phyloP scores from a whole-genome alignment of 495 filamentous ascomycete genomes.

The Penicillium nucicola region DNA sequence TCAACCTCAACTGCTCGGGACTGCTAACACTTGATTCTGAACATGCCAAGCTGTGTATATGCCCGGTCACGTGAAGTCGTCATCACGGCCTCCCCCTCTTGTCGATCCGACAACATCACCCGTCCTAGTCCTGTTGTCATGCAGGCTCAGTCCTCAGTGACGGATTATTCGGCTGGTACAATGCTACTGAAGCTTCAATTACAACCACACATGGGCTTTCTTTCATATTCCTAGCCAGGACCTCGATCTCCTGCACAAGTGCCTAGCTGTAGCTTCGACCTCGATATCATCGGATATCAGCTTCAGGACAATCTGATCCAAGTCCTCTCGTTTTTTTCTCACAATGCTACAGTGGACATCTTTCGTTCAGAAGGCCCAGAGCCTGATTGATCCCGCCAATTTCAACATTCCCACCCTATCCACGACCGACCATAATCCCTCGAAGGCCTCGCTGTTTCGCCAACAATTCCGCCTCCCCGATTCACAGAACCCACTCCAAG shows the following conservation, averaged over 20 bases:
- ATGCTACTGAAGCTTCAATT: conserved; percentile 27
- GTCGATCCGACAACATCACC: conserved; percentile 22
- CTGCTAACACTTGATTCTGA: background rate
- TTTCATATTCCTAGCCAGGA: conserved; percentile 18
- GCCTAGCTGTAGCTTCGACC: conserved; percentile 28
- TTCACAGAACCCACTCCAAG: conserved; percentile 84
- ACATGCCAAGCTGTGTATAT: conserved; percentile 5
- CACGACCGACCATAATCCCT: conserved; percentile 71
- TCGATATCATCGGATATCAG: conserved; percentile 20
- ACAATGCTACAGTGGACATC: conserved; percentile 76
- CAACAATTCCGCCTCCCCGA: conserved; percentile 94
- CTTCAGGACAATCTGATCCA: background rate
- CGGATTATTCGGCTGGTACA: conserved; percentile 26
- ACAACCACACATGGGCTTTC: conserved; percentile 21
- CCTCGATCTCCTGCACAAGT: conserved; percentile 15
- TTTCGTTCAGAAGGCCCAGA: conserved; percentile 92
- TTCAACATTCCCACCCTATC: conserved; percentile 59
- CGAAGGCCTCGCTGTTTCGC: conserved; percentile 90
- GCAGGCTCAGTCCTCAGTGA: conserved; percentile 17
- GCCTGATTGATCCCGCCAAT: conserved; percentile 83
- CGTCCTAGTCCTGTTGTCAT: conserved; percentile 15
- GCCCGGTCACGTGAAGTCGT: conserved; percentile 10
- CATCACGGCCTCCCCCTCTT: conserved; percentile 25
- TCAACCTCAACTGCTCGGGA: too few species aligned
- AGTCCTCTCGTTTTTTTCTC: conserved; percentile 1